Evolutionary conservation across 1,284 basidiomycete genomes (phyloP), one percentile per base, ranked within the genome.

Genomic region (Albatrellus sp.): DNA sequence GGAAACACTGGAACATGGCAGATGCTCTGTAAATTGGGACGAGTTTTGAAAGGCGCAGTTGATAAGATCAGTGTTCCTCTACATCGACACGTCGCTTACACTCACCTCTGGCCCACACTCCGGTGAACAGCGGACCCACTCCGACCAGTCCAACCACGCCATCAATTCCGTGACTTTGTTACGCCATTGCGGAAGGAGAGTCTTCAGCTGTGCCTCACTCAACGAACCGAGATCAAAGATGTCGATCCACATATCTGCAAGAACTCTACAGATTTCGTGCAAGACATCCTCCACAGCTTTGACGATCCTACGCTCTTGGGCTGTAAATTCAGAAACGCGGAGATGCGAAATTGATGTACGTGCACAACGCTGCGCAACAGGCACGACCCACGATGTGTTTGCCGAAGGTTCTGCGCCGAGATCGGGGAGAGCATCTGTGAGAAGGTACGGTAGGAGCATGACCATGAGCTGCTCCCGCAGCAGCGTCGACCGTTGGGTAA

Each of bases 91-190:
- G n/a, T n/a, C n/a, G n/a, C n/a, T n/a, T n/a, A n/a, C n/a, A 17
- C 48, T 56, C 34, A 68, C 69, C 54, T 68, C 63, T 33, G 60
- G 59, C 4, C 54, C 49, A 49, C 68, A 70, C 16, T 49, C 61
- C 17, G 69, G 68, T 0, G 55, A 53, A 50, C 69, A 71, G 43
- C 60, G 63, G 17, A 65, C 51, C 68, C 68, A 70, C 4, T 59
- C 54, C 44, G 64, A 62, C 68, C 69, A 72, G 48, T 68, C 69
- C 16, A 72, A 50, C 70, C 69, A 71, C 1, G 40, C 44, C 61
- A 69, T 67, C 37, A 72, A 50, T 2, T 38, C 48, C 5, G 57
- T 50, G 0, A 66, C 45, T 5, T 60, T 53, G n/a, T 34, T 34
- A 13, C 46, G 51, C 68, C 67, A 69, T 9, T 48, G 35, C n/a